Evolutionary conservation across 495 filamentous ascomycete genomes (phyloP).

Genomic region (Halenospora varia): DNA sequence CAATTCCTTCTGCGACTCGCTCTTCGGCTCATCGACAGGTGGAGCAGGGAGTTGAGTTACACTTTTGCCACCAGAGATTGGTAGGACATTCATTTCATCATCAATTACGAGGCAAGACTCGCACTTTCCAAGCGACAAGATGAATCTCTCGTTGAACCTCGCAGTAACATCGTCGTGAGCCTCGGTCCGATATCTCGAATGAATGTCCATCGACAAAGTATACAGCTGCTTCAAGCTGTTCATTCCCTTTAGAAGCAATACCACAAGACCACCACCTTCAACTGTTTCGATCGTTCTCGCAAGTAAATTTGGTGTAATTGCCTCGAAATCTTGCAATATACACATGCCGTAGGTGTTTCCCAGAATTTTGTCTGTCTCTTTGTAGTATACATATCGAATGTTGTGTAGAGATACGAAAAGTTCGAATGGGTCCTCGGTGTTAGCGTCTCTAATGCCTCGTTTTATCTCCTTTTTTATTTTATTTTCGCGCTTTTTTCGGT

Average conservation of each 20-base stretch:
- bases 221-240: slow-evolving; percentile 96
- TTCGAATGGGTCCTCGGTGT: slow-evolving; percentile 95
- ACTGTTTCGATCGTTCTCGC: slow-evolving; percentile 96
- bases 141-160: slow-evolving; percentile 96
- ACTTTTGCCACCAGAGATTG: slow-evolving; percentile 91
- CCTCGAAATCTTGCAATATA: slow-evolving; percentile 97
- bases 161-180: slow-evolving; percentile 94
- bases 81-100: slow-evolving; percentile 95
- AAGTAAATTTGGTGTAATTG: slow-evolving; percentile 91
- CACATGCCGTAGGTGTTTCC: slow-evolving; percentile 99
- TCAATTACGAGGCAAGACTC: slow-evolving; percentile 94
- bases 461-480: slow-evolving; percentile 99
- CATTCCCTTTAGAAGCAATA: slow-evolving; percentile 94
- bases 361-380: slow-evolving; percentile 99
- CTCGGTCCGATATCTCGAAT: slow-evolving; percentile 94
- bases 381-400: slow-evolving; percentile 99
- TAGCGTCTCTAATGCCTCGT: slow-evolving; percentile 89
- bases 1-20: slow-evolving; percentile 68
- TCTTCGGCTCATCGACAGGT: slow-evolving; percentile 60
- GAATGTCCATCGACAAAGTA: slow-evolving; percentile 96
- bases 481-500: slow-evolving; percentile 94
- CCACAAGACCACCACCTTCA: slow-evolving; percentile 89
- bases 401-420: slow-evolving; percentile 94
- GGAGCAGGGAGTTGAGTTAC: slow-evolving; percentile 81
- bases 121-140: slow-evolving; percentile 91